Conservation (phyloP, 768 basidiomycete species). For the Leccinum olivaceopallidum region DNA sequence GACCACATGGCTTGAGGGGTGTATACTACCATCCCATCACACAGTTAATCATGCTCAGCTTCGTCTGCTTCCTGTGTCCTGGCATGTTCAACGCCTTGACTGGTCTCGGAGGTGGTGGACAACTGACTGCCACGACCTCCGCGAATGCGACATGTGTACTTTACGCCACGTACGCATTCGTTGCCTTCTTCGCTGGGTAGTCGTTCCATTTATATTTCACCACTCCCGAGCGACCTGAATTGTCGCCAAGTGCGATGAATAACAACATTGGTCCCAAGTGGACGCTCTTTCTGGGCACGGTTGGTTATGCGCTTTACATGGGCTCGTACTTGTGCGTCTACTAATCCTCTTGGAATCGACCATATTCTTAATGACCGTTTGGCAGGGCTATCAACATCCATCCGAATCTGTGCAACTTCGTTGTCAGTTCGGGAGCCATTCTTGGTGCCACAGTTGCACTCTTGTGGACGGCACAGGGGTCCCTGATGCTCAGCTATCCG, state of each 20-base stretch:
- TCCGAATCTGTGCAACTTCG: slow-evolving; percentile 56
- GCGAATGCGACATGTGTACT: slow-evolving; percentile 71
- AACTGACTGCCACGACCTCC: slow-evolving; percentile 59
- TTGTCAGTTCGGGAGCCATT: slow-evolving; percentile 68
- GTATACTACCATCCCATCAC: slow-evolving; percentile 58
- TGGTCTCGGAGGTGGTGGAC: slow-evolving; percentile 77
- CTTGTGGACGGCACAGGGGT: slow-evolving; percentile 82
- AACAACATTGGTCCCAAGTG: too few relatives aligned
- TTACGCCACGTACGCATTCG: slow-evolving; percentile 58
- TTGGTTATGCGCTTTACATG: too few relatives aligned
- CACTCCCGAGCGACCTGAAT: too few relatives aligned
- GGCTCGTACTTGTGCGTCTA: too few relatives aligned
- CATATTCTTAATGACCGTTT: too few relatives aligned
- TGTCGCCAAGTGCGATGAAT: too few relatives aligned
- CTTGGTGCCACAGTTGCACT: slow-evolving; percentile 72
- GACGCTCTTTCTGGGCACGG: too few relatives aligned
- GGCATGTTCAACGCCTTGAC: slow-evolving; percentile 79
- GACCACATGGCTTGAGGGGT: slow-evolving; percentile 51
- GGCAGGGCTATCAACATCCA: slow-evolving; percentile 53
- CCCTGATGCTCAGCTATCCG: slow-evolving; percentile 79
- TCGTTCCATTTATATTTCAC: too few relatives aligned
- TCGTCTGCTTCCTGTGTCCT: slow-evolving; percentile 58
- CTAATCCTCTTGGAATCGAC: neutral
- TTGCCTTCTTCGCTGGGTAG: slow-evolving; percentile 68
- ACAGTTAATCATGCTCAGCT: slow-evolving; percentile 63